Evolutionary conservation across 2,329 filamentous ascomycete genomes (phyloP).

Genomic region (Ascochyta rabiei): DNA sequence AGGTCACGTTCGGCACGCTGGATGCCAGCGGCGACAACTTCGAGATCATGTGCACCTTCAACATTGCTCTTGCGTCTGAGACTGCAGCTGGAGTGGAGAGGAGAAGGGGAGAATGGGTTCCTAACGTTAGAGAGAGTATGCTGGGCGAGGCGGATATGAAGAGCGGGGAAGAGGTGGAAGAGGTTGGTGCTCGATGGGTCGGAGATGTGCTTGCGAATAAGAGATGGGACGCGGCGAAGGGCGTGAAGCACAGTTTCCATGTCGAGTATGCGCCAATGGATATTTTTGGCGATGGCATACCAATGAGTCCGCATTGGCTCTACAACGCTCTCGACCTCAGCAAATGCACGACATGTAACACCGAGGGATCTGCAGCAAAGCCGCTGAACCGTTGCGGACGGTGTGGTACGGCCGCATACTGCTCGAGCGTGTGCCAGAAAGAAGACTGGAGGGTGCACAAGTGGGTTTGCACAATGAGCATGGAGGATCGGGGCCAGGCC

Average conservation of each 20-base stretch:
- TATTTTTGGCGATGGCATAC: conserved; percentile 32
- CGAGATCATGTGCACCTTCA: conserved; percentile 30
- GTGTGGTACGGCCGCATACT: conserved; percentile 34
- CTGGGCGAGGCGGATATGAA: conserved; percentile 22
- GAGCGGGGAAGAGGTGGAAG: conserved; percentile 15
- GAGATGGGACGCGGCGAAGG: conserved; percentile 26
- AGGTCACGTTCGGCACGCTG: conserved; percentile 32
- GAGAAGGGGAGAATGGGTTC: conserved; percentile 23
- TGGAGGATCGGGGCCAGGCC: conserved; percentile 30
- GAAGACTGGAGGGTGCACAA: conserved; percentile 33
- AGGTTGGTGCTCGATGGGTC: conserved; percentile 3
- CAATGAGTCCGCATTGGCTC: conserved; percentile 32
- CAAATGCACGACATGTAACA: conserved; percentile 21
- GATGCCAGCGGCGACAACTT: conserved; percentile 25
- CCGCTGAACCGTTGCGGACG: conserved; percentile 26
- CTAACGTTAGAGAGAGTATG: conserved; percentile 31
- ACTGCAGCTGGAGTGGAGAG: neutral
- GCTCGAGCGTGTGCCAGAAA: conserved; percentile 24
- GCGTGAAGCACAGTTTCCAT: conserved; percentile 24
- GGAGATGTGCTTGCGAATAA: conserved; percentile 1
- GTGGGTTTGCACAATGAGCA: conserved; percentile 26
- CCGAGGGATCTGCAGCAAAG: neutral
- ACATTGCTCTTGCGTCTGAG: conserved; percentile 7
- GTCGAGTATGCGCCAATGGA: conserved; percentile 37
- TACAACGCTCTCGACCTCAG: conserved; percentile 20